Evolutionary conservation across 140 eudicot species (phyloP).

Genomic region (Stevia rebaudiana): DNA sequence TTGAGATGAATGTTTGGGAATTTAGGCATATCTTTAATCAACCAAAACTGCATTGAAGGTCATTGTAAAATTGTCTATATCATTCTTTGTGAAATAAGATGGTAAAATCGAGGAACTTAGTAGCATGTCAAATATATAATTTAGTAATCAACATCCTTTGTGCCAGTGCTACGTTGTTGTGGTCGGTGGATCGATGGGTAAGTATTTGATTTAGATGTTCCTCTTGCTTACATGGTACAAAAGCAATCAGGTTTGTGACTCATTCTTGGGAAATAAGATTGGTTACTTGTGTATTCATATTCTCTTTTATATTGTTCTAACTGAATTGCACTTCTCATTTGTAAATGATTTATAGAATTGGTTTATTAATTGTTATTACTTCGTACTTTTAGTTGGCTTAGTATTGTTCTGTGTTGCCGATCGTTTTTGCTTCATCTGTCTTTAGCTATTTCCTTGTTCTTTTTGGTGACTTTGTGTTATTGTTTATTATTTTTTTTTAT

Average conservation of each 20-base stretch:
- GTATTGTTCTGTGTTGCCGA: neutral
- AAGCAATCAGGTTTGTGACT: neutral
- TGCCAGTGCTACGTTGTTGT: neutral
- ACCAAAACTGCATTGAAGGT: neutral
- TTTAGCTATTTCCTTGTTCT: neutral
- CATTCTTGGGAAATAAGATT: neutral
- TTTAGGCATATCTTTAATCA: neutral
- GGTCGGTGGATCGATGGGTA: neutral
- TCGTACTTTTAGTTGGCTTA: neutral
- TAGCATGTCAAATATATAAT: neutral
- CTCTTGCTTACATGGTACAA: neutral
- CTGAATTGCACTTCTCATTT: neutral
- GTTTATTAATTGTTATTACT: neutral
- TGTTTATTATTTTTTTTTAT: neutral
- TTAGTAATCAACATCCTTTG: neutral
- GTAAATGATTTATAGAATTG: neutral
- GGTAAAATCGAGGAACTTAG: neutral
- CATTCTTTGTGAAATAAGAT: neutral
- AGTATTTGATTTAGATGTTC: neutral
- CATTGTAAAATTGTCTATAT: neutral
- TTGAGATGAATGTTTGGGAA: neutral
- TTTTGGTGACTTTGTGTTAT: neutral
- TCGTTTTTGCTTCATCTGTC: neutral
- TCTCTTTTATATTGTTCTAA: neutral
- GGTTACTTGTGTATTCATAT: neutral